A percentile compares a stretch with the other conserved stretches of the same genome.
These are phyloP conservation scores for Actinomucor elegans DNA, from an alignment of 371 early-diverging fungal genomes.

Conservation along the genomic window DNA sequence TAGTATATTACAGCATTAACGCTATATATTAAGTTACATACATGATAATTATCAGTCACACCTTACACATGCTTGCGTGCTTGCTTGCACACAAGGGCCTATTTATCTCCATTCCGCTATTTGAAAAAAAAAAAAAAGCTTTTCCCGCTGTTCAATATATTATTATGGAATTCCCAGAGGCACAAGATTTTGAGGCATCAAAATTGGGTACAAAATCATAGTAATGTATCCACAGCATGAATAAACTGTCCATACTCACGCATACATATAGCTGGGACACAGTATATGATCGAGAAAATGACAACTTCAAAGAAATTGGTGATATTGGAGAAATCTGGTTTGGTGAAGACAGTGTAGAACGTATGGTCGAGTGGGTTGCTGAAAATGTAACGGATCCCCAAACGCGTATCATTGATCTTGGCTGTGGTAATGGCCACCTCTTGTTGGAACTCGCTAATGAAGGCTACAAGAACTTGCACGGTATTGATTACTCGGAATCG, in stretches of 20 bases:
- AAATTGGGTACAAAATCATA: conserved; percentile 77
- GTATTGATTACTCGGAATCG: conserved; percentile 83
- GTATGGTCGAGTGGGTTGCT: conserved; percentile 84
- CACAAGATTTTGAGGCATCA: conserved; percentile 69
- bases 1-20: no score
- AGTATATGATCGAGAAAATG: conserved; percentile 77
- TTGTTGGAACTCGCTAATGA: conserved; percentile 69
- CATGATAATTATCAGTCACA: no score
- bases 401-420: conserved; percentile 74
- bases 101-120: no score
- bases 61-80: no score
- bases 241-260: neutral
- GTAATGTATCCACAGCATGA: conserved; percentile 34
- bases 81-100: no score
- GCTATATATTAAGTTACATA: no score
- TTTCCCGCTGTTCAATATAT: no score
- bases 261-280: conserved; percentile 71
- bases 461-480: conserved; percentile 72
- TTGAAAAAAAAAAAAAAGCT: no score
- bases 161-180: conserved; percentile 23
- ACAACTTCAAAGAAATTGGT: conserved; percentile 77
- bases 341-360: conserved; percentile 80
- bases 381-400: conserved; percentile 40
- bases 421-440: conserved; percentile 93
- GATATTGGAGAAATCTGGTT: conserved; percentile 93